Evolutionary conservation across 1,284 basidiomycete species (phyloP).

Genomic region (Hymenochaete sp.): DNA sequence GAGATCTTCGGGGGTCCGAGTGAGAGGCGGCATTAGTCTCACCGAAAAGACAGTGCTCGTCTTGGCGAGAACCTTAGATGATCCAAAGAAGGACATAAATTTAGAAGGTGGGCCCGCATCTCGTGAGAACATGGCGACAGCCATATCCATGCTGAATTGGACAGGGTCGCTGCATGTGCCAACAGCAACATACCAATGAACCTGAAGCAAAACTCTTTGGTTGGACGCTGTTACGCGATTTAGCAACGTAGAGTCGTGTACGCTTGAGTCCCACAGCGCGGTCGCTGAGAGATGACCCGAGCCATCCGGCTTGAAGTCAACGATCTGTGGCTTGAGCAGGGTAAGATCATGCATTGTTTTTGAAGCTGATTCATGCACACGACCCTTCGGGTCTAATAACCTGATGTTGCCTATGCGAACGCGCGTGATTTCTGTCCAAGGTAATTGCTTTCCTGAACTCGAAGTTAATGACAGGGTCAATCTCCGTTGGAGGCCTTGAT

Average conservation of each 20-base stretch:
- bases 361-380: slow-evolving; percentile 66
- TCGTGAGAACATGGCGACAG: slow-evolving; percentile 77
- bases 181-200: slow-evolving; percentile 75
- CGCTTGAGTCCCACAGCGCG: slow-evolving; percentile 88
- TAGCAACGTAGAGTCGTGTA: slow-evolving; percentile 81
- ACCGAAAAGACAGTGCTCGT: slow-evolving; percentile 78
- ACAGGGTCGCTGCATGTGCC: slow-evolving; percentile 78
- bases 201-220: slow-evolving; percentile 73
- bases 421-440: slow-evolving; percentile 75
- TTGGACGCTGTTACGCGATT: slow-evolving; percentile 76
- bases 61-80: slow-evolving; percentile 65
- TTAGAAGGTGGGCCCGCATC: slow-evolving; percentile 81
- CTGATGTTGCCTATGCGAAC: slow-evolving; percentile 78
- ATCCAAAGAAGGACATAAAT: slow-evolving; percentile 66
- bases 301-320: slow-evolving; percentile 76
- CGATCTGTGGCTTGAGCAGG: slow-evolving; percentile 59
- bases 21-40: slow-evolving; percentile 75
- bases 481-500: slow-evolving; percentile 89
- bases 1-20: slow-evolving; percentile 79
- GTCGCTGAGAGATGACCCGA: slow-evolving; percentile 62
- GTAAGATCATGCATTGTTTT: slow-evolving; percentile 63
- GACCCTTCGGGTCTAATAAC: slow-evolving; percentile 77
- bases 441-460: slow-evolving; percentile 82
- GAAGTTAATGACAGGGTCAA: slow-evolving; percentile 72
- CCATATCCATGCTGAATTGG: slow-evolving; percentile 80